Conservation (phyloP, 306 rosid genomes). For the Comarum palustre region DNA sequence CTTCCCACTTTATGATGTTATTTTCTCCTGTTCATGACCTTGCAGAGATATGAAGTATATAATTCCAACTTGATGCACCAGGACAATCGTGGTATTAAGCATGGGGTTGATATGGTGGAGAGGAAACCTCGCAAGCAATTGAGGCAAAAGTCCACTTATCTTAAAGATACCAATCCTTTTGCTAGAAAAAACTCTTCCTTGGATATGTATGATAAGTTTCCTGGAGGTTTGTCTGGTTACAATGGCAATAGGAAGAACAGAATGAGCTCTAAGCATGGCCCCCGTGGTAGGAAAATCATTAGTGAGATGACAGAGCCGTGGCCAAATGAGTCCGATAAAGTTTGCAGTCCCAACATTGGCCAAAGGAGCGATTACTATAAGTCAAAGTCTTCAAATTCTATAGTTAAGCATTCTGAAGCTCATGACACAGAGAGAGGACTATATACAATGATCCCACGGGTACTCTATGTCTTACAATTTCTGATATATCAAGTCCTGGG, state of each 20-base stretch:
- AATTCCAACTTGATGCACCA: conserved; percentile 57
- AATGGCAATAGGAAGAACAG: conserved; percentile 46
- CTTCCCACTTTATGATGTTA: background rate
- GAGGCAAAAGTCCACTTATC: conserved; percentile 40
- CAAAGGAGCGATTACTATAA: conserved; percentile 51
- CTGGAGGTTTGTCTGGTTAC: conserved; percentile 45
- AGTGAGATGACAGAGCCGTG: conserved; percentile 40
- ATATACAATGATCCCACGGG: conserved; percentile 43
- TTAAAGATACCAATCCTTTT: conserved; percentile 31
- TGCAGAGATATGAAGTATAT: conserved; percentile 60
- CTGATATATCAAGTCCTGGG: conserved; percentile 11
- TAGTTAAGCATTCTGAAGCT: conserved; percentile 30
- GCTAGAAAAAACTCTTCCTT: conserved; percentile 57
- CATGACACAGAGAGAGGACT: conserved; percentile 46
- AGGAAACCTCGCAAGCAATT: conserved; percentile 39
- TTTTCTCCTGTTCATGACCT: conserved; percentile 21
- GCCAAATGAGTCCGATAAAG: conserved; percentile 37
- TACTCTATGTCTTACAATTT: conserved; percentile 23
- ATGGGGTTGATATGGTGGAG: conserved; percentile 52
- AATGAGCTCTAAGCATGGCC: conserved; percentile 50
- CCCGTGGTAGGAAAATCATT: conserved; percentile 42
- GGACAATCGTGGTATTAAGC: conserved; percentile 46
- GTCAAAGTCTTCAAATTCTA: conserved; percentile 47
- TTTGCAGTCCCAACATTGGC: conserved; percentile 36
- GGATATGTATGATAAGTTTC: conserved; percentile 59